Conservation (phyloP, 2,329 filamentous ascomycete genomes). For the Pseudogymnoascus sp. region DNA sequence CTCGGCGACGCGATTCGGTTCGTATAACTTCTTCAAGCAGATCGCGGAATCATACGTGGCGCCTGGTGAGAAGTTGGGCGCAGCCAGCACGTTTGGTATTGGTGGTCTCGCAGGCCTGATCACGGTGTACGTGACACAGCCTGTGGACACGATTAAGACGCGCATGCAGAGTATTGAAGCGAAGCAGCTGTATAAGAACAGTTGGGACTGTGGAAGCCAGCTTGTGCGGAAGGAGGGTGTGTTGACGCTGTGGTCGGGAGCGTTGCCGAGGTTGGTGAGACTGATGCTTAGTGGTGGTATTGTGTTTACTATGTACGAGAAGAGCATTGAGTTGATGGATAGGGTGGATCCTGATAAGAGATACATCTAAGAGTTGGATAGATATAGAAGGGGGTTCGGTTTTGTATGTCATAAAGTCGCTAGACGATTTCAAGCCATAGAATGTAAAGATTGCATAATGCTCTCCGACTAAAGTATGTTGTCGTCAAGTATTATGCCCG, state of each 20-base stretch:
- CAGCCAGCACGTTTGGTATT: slow-evolving; percentile 79
- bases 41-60: slow-evolving; percentile 85
- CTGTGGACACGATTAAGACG: slow-evolving; percentile 91
- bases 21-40: slow-evolving; percentile 85
- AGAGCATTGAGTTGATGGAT: slow-evolving; percentile 84
- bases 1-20: slow-evolving; percentile 81
- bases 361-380: slow-evolving; percentile 51
- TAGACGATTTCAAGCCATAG: neutral
- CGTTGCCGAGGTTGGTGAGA: slow-evolving; percentile 73
- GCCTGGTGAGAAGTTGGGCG: slow-evolving; percentile 89
- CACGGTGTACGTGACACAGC: slow-evolving; percentile 71
- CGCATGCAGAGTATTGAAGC: slow-evolving; percentile 96
- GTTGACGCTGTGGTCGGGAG: slow-evolving; percentile 88
- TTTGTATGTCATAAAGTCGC: slow-evolving; percentile 6
- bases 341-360: slow-evolving; percentile 70
- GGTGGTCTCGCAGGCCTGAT: slow-evolving; percentile 83
- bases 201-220: slow-evolving; percentile 67
- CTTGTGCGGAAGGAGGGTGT: slow-evolving; percentile 88
- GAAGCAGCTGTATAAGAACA: slow-evolving; percentile 72
- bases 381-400: slow-evolving; percentile 16
- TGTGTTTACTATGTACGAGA: slow-evolving; percentile 98
- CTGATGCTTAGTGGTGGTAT: slow-evolving; percentile 90
- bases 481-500: neutral
- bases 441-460: neutral
- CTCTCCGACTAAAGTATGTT: neutral